These are phyloP conservation scores for Hypoxylon fuscum DNA, from an alignment of 495 filamentous ascomycete genomes.

Conservation along the genomic window DNA sequence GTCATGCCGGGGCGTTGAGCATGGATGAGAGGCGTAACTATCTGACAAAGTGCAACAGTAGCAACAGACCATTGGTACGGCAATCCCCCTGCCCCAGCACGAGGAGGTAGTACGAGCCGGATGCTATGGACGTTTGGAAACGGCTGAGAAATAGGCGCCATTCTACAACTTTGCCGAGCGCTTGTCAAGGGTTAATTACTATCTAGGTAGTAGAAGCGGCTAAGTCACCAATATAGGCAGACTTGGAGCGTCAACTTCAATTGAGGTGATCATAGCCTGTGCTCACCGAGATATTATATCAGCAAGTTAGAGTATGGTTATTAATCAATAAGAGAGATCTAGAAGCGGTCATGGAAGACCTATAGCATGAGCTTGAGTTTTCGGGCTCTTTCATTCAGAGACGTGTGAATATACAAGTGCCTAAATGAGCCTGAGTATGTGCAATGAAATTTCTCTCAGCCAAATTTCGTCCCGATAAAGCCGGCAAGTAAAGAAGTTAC, in stretches of 20 bases:
- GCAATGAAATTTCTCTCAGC: conserved; percentile 3
- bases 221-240: conserved; percentile 8
- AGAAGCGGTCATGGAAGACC: conserved; percentile 2
- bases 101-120: not conserved
- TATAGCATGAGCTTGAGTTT: not conserved
- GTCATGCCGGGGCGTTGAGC: conserved; percentile 8
- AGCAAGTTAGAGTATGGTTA: conserved; percentile 4
- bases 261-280: conserved; percentile 13
- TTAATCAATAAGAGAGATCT: conserved; percentile 11
- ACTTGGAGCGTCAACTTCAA: not conserved
- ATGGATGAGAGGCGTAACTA: conserved; percentile 17
- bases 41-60: conserved; percentile 32
- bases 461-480: conserved; percentile 23
- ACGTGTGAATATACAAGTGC: not conserved
- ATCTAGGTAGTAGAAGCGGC: conserved; percentile 4
- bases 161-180: conserved; percentile 23
- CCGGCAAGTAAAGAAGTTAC: conserved; percentile 9
- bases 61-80: conserved; percentile 12
- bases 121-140: conserved; percentile 11
- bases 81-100: conserved; percentile 1
- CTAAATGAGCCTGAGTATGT: not conserved
- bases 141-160: conserved; percentile 2
- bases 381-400: conserved; percentile 1
- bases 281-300: conserved; percentile 6
- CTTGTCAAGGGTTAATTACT: conserved; percentile 1